A percentile compares a stretch with the other conserved stretches of the same genome.
These are phyloP conservation scores for Thermoascus crustaceus DNA, from an alignment of 2,329 filamentous ascomycete genomes.

Conservation along the genomic window DNA sequence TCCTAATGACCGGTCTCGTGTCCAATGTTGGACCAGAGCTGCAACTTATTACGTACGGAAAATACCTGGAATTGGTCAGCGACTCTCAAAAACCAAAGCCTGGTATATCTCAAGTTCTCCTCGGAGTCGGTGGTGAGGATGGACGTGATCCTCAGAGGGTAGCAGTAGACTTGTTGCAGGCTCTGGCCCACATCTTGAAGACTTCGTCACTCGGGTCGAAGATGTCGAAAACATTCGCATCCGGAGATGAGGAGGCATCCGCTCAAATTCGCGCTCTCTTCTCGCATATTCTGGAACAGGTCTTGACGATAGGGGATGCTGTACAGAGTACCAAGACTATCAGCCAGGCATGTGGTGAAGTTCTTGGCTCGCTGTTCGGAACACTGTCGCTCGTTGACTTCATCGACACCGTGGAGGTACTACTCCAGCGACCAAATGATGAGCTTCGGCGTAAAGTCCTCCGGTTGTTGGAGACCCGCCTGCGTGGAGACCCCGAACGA, in stretches of 20 bases:
- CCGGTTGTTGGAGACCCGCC: conserved; percentile 69
- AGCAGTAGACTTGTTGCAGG: conserved; percentile 34
- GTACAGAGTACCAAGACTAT: conserved; percentile 29
- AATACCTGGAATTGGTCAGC: conserved; percentile 64
- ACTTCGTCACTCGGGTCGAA: conserved; percentile 35
- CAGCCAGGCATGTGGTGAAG: conserved; percentile 49
- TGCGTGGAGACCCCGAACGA: conserved; percentile 62
- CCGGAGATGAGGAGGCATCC: conserved; percentile 46
- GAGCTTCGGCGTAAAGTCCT: conserved; percentile 72
- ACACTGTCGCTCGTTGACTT: conserved; percentile 82
- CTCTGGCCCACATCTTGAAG: conserved; percentile 32
- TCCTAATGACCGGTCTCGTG: conserved; percentile 68
- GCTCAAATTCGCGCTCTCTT: conserved; percentile 62
- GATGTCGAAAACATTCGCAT: conserved; percentile 29
- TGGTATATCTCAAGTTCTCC: conserved; percentile 61
- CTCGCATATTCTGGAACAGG: conserved; percentile 57
- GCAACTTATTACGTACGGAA: conserved; percentile 68
- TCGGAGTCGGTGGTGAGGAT: conserved; percentile 49
- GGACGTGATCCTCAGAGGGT: conserved; percentile 41
- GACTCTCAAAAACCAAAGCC: conserved; percentile 72
- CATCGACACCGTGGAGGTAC: conserved; percentile 73
- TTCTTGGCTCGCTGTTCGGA: conserved; percentile 71
- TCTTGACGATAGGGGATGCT: conserved; percentile 56
- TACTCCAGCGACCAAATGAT: conserved; percentile 68
- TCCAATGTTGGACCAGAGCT: conserved; percentile 62